phyloP scores from a whole-genome alignment of 305 asterid species.

The Fraxinus xanthoxyloides region DNA sequence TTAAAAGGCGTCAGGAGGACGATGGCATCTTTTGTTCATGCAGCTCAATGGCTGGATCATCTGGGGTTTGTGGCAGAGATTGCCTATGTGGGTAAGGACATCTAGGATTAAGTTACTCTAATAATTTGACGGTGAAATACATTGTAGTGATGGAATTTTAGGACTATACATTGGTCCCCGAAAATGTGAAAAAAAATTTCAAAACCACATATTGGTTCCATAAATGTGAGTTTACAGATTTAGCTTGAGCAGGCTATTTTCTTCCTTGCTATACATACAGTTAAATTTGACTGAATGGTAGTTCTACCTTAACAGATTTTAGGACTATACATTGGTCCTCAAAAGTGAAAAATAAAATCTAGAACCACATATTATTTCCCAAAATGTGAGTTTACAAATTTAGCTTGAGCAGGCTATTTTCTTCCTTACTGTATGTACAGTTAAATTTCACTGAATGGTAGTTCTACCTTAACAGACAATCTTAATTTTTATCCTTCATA shows the following conservation, averaged over 20 bases:
- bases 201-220: neutral
- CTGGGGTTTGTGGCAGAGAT: constrained; percentile 77
- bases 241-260: neutral
- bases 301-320: neutral
- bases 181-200: neutral
- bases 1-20: constrained; percentile 75
- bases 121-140: neutral
- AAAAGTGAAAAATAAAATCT: neutral
- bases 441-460: neutral
- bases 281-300: neutral
- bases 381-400: neutral
- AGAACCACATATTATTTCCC: neutral
- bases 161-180: neutral
- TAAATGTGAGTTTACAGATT: neutral
- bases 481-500: neutral
- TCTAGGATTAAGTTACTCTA: constrained; percentile 15
- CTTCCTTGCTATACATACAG: neutral
- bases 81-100: constrained; percentile 84
- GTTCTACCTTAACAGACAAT: neutral
- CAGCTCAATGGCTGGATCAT: constrained; percentile 61
- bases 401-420: neutral
- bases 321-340: neutral
- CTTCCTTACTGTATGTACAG: neutral
- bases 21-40: constrained; percentile 94
- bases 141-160: neutral